Conservation (phyloP, 139 green algal genomes). For the Coccomyxa sp. region DNA sequence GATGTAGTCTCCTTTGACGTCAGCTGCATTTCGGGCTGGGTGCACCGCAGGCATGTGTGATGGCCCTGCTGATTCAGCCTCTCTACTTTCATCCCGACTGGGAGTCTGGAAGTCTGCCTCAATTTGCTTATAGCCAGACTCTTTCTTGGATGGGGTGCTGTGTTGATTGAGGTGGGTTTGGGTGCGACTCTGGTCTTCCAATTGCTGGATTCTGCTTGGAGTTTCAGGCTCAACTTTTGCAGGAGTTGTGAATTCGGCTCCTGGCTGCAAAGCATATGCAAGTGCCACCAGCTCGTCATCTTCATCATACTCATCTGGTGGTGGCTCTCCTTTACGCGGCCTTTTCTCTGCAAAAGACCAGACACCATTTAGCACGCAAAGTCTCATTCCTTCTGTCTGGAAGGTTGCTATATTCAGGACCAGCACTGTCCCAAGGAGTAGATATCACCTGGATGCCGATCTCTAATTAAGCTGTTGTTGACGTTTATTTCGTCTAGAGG, state of each 20-base stretch:
- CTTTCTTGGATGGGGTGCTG: no score
- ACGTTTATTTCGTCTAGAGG: not conserved
- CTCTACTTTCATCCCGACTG: no score
- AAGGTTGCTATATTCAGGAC: not conserved
- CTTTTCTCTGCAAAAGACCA: not conserved
- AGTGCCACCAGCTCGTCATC: slow-evolving; percentile 39
- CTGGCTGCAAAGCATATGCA: not conserved
- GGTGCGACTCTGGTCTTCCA: no score
- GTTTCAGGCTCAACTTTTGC: not conserved
- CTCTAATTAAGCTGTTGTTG: not conserved
- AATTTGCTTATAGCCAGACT: no score
- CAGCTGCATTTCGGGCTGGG: not conserved
- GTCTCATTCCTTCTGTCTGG: no score
- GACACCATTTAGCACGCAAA: no score
- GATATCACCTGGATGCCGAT: not conserved
- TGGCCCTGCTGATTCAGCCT: not conserved
- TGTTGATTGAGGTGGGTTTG: no score
- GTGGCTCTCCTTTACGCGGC: not conserved
- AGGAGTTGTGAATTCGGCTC: not conserved
- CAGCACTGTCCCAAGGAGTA: not conserved
- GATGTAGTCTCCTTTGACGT: slow-evolving; percentile 9
- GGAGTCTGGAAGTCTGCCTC: no score
- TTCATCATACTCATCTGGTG: slow-evolving; percentile 13
- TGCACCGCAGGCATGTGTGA: slow-evolving; percentile 3
- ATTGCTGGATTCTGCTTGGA: no score